Evolutionary conservation across 2,329 filamentous ascomycete species (phyloP), one percentile per base, ranked within the genome.

Genomic region (Fusarium siculi): DNA sequence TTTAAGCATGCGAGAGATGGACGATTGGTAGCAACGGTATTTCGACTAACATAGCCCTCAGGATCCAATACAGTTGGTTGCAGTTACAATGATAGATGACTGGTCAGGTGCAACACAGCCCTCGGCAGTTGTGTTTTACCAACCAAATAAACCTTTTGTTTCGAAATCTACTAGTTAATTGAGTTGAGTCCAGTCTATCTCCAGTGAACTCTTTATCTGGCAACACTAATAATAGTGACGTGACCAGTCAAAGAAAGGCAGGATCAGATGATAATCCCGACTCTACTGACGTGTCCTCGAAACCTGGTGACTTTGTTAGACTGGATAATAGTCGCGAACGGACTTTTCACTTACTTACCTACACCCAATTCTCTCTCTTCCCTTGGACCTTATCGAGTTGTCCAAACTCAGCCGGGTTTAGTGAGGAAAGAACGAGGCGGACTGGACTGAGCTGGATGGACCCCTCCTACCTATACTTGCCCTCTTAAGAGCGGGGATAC

Each of bases 401-500:
- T 15, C 39, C 50, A 64, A 63, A 50, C 56, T 68, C 42, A 55
- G 63, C 47, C 34, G 30, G 54, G 34, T 40, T 39, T 55, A 53
- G 50, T 50, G 28, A 53, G 56, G 55, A 47, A 68, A 47, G 49
- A 61, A 52, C 68, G 34, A 67, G 66, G 65, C 65, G 65, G 65
- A 53, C 46, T 37, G 40, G 28, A 58, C 40, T 21, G 30, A 52
- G 25, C 25, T 63, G 39, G 44, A 60, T 47, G 34, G 60, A 61
- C 54, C 68, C 57, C 57, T 58, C 50, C 69, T 66, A 70, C 50
- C 69, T 65, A 70, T 72, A 70, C 16, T 39, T 61, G 39, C 47
- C 7, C 11, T 55, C 14, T 61, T 73, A 70, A 70, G 49, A 67
- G 16, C 70, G 28, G 43, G 70, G 69, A 57, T 73, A 34, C 39